Evolutionary conservation across 1,139 yeast species (phyloP).

Genomic region (Candida sanyaensis): DNA sequence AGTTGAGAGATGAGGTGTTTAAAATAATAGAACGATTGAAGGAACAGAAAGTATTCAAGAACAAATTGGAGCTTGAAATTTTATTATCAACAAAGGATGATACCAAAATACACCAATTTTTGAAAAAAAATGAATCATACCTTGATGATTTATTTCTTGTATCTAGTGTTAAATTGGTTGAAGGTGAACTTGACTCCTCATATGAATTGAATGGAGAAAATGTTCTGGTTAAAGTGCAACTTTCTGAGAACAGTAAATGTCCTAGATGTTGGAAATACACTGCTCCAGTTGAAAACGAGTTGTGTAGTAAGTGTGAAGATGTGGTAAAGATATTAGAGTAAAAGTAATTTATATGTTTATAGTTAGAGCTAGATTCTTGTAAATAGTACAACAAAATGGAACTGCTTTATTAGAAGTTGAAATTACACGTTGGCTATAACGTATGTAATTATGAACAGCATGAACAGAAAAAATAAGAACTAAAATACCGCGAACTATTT

Average conservation of each 20-base stretch:
- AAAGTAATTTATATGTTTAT: neutral
- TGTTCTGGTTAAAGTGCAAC: constrained; percentile 8
- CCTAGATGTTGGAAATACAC: constrained; percentile 93
- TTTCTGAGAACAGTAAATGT: constrained; percentile 54
- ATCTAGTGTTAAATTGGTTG: constrained; percentile 50
- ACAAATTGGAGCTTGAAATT: constrained; percentile 63
- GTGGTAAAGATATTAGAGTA: constrained; percentile 18
- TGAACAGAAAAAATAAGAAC: neutral
- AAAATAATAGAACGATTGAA: constrained; percentile 36
- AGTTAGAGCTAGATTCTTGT: neutral
- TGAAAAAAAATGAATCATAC: constrained; percentile 26
- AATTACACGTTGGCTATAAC: neutral
- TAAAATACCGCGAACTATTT: too few relatives aligned
- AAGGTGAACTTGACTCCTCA: constrained; percentile 11
- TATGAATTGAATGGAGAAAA: constrained; percentile 5
- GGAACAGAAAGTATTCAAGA: constrained; percentile 47
- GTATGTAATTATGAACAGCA: neutral
- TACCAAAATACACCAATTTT: constrained; percentile 12
- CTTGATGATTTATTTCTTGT: constrained; percentile 66
- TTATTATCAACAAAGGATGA: constrained; percentile 28
- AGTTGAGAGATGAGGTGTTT: constrained; percentile 51
- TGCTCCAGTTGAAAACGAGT: constrained; percentile 47
- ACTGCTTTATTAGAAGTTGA: too few relatives aligned
- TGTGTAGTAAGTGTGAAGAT: constrained; percentile 69
- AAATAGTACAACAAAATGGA: neutral